These are phyloP conservation scores for Pittosporum tobira DNA, from an alignment of 129 eudicot species.

Conservation along the genomic window DNA sequence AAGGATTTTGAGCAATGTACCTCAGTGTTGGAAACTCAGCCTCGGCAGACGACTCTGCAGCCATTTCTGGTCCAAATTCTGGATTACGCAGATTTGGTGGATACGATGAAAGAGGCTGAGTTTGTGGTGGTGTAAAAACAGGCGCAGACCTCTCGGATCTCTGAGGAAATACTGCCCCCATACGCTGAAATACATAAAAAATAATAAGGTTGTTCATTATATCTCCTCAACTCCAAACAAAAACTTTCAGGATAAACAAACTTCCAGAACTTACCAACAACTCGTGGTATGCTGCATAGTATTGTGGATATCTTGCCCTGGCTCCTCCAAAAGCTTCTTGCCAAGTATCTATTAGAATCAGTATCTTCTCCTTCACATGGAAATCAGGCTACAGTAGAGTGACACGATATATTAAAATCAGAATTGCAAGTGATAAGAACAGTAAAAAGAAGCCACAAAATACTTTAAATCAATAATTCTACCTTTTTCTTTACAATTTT, in stretches of 20 bases:
- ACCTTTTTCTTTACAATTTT: constrained; percentile 83
- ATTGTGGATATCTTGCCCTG: constrained; percentile 88
- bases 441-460: not conserved
- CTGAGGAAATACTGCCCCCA: constrained; percentile 89
- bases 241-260: not conserved
- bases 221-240: not conserved
- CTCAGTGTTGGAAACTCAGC: constrained; percentile 79
- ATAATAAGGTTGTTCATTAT: not conserved
- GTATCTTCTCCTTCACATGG: constrained; percentile 89
- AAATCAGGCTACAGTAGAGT: constrained; percentile 53
- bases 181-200: constrained; percentile 43
- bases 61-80: constrained; percentile 30
- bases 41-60: constrained; percentile 59
- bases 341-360: constrained; percentile 87
- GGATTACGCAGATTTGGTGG: constrained; percentile 49
- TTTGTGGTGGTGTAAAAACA: constrained; percentile 85
- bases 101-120: constrained; percentile 72
- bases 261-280: constrained; percentile 45
- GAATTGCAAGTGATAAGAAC: not conserved
- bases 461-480: constrained; percentile 1
- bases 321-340: constrained; percentile 98
- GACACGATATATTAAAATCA: constrained; percentile 10
- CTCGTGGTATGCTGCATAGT: constrained; percentile 84
- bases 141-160: constrained; percentile 72
- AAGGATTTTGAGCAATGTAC: constrained; percentile 22